These are phyloP conservation scores for Cucurbita argyrosperma DNA, from an alignment of 306 rosid species.

Conservation along the genomic window DNA sequence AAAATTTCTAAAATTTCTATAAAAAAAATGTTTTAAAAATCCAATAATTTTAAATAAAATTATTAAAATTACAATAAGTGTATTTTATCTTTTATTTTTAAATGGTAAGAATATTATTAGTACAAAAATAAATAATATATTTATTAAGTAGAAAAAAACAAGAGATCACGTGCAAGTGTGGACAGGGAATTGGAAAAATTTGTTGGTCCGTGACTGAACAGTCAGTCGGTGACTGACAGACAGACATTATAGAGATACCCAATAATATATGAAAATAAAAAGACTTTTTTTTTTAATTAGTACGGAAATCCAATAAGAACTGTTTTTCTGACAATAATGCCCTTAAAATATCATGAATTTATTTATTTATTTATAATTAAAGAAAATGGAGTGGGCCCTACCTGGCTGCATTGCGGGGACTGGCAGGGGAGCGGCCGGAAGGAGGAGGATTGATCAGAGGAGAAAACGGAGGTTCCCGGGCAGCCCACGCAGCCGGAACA, in stretches of 20 bases:
- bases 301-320: background rate
- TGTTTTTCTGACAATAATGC: background rate
- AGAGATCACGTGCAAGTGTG: slow-evolving; percentile 15
- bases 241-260: background rate
- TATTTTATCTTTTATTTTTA: no score
- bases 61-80: no score
- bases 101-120: no score
- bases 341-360: background rate
- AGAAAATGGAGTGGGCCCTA: background rate
- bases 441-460: slow-evolving; percentile 37
- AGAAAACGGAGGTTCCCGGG: slow-evolving; percentile 23
- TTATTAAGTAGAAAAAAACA: background rate
- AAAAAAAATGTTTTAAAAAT: no score
- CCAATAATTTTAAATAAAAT: no score
- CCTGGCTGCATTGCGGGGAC: slow-evolving; percentile 75
- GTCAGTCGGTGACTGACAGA: slow-evolving; percentile 6
- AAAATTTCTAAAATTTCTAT: no score
- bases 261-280: background rate
- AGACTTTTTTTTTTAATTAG: background rate
- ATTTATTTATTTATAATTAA: no score
- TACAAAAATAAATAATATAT: no score
- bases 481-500: slow-evolving; percentile 73
- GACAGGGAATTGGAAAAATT: background rate
- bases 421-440: slow-evolving; percentile 32
- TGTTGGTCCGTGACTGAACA: background rate